Conservation (phyloP, 192 early-diverging fungal genomes). For the Podila clonocystis region DNA sequence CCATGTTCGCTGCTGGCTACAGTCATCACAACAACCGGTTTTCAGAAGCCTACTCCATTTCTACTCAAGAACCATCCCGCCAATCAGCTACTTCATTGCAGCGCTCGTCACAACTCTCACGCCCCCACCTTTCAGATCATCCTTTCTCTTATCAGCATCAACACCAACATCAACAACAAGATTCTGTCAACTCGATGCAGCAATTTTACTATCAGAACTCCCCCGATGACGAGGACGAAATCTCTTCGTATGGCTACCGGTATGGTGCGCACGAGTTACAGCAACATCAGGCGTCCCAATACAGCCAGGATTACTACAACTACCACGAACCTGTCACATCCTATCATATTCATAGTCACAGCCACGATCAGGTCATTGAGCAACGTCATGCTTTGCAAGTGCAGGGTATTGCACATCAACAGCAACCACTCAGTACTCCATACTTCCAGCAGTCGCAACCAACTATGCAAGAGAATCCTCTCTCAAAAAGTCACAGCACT, state of each 20-base stretch:
- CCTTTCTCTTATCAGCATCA: background rate
- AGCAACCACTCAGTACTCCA: background rate
- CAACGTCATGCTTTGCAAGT: background rate
- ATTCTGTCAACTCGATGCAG: conserved; percentile 45
- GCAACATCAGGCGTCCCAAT: background rate
- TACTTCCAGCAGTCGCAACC: background rate
- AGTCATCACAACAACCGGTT: background rate
- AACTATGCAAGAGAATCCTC: background rate
- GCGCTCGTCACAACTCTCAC: background rate
- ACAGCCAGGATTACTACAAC: background rate
- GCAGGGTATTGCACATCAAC: background rate
- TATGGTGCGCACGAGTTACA: background rate
- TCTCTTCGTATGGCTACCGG: background rate
- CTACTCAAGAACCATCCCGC: background rate
- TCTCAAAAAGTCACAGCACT: background rate
- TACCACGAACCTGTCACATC: background rate
- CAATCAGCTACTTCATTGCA: background rate
- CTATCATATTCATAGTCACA: background rate
- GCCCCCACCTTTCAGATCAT: background rate
- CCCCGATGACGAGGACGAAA: background rate
- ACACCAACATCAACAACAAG: conserved; percentile 22
- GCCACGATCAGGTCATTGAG: background rate
- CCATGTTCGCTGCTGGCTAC: background rate
- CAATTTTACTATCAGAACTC: conserved; percentile 24
- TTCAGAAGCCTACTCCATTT: too few relatives aligned